phyloP scores from a whole-genome alignment of 208 protist genomes.

The Leishmania lainsoni region DNA sequence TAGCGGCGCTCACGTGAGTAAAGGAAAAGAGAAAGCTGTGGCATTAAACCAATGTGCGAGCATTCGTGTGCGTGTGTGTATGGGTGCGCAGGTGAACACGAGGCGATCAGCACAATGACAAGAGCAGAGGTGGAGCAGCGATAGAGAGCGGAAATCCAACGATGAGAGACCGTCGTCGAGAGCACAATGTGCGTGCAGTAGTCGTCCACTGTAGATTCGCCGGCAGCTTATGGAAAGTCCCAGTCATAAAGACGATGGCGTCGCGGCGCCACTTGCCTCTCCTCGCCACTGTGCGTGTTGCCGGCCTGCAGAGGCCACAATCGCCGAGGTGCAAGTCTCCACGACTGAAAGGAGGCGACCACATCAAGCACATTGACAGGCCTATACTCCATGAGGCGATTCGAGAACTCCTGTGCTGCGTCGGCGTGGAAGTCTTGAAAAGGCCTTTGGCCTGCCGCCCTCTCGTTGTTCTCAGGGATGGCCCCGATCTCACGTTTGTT shows the following conservation, averaged over 20 bases:
- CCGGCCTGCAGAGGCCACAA: not conserved
- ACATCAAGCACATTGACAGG: not conserved
- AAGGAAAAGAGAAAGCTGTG: not conserved
- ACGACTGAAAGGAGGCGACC: not conserved
- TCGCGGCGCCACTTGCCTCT: not conserved
- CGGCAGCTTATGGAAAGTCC: not conserved
- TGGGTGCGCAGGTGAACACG: not conserved
- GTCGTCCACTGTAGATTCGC: not conserved
- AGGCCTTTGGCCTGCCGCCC: too few species aligned
- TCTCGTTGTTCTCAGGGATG: not conserved
- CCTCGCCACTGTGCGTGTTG: not conserved
- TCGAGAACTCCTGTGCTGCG: not conserved
- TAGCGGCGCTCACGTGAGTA: not conserved
- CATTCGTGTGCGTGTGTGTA: not conserved
- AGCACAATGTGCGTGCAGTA: not conserved
- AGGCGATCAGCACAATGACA: not conserved
- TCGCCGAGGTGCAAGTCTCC: not conserved
- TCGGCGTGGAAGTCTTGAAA: not conserved
- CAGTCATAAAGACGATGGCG: not conserved
- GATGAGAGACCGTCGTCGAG: not conserved
- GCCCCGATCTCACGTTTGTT: not conserved
- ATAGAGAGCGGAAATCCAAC: not conserved
- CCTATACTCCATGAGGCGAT: not conserved
- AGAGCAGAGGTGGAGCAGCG: not conserved
- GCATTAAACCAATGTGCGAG: not conserved